Base-by-base conservation (phyloP, 2,329 filamentous ascomycete genomes). In the Xylariales sp. region DNA sequence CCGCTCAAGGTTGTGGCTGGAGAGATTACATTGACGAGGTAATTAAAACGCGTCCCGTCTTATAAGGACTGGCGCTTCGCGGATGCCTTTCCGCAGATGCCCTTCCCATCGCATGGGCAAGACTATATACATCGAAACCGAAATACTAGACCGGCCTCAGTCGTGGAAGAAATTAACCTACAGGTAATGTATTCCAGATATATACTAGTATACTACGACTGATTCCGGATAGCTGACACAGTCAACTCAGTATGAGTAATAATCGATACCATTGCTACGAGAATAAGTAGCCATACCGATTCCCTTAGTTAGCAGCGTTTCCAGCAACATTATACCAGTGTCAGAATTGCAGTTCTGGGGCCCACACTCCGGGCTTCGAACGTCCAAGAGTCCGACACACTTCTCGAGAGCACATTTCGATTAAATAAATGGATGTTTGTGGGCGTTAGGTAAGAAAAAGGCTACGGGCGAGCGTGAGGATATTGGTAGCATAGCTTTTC, bases 1-100 rank as follows among this genome's bases (percentile, higher is more conserved):
- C 67, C 67, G 28, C 32, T 63, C 6, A 67, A 53, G 36, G 67
- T 57, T 14, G 34, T 69, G 3, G 23, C 50, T 3, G 55, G 64
- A 62, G 67, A 69, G 10, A 34, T 67, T 28, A 54, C 43, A 14
- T 18, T 61, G 36, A 41, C 34, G 12, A 34, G 12, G 30, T 53
- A 53, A 54, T n/a, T 12, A 28, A 53, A 28, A 43, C n/a, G 36
- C 43, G 10, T 12, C 28, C n/a, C 30, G 5, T 30, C 58, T 14
- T n/a, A 1, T 39, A 3, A 67, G n/a, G 46, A 41, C 12, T 41
- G 36, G 3, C 45, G 14, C 23, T 53, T 49, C 23, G 55, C 7
- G 34, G 39, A 45, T 34, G 9, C 36, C 28, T 46, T 30, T 12
- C 43, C 23, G 55, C 7, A 28, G 39, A 36, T 34, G 14, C 36